Conservation (phyloP, 2,329 filamentous ascomycete genomes). For the Dactylonectria estremocensis region DNA sequence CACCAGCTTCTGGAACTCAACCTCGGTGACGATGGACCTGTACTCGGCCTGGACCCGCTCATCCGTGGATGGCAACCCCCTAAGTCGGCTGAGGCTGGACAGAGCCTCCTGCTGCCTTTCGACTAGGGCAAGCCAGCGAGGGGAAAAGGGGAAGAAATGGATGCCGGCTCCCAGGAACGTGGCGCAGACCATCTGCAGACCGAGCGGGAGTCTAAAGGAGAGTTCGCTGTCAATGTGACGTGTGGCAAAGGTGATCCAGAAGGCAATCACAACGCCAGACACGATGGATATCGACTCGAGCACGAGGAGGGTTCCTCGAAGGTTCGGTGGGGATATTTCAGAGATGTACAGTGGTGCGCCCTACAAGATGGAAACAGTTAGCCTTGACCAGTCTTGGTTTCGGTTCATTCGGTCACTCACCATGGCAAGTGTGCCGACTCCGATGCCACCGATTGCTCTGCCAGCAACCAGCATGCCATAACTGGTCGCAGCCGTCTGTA, state of each 20-base stretch:
- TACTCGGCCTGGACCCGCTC: conserved; percentile 74
- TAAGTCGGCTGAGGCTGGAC: conserved; percentile 68
- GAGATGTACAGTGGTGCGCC: conserved; percentile 45
- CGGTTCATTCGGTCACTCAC: conserved; percentile 46
- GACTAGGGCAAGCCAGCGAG: conserved; percentile 78
- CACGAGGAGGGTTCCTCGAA: conserved; percentile 49
- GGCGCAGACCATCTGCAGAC: conserved; percentile 69
- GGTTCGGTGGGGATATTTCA: conserved; percentile 48
- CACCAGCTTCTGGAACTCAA: conserved; percentile 66
- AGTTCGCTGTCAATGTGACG: conserved; percentile 35
- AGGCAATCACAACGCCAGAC: conserved; percentile 48
- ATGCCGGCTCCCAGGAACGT: conserved; percentile 68
- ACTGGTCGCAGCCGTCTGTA: conserved; percentile 66
- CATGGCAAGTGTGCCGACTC: conserved; percentile 65
- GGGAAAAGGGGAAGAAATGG: conserved; percentile 75
- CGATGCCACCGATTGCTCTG: conserved; percentile 68
- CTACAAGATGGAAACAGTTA: not conserved
- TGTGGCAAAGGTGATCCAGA: conserved; percentile 43
- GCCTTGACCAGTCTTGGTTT: not conserved
- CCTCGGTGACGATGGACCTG: conserved; percentile 69
- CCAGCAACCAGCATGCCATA: conserved; percentile 66
- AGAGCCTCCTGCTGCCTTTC: conserved; percentile 76
- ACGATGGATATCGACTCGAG: conserved; percentile 51
- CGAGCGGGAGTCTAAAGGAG: conserved; percentile 73
- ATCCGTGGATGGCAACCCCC: conserved; percentile 69